These are phyloP conservation scores for Endothia cerciana DNA, from an alignment of 2,329 filamentous ascomycete genomes.

Conservation along the genomic window DNA sequence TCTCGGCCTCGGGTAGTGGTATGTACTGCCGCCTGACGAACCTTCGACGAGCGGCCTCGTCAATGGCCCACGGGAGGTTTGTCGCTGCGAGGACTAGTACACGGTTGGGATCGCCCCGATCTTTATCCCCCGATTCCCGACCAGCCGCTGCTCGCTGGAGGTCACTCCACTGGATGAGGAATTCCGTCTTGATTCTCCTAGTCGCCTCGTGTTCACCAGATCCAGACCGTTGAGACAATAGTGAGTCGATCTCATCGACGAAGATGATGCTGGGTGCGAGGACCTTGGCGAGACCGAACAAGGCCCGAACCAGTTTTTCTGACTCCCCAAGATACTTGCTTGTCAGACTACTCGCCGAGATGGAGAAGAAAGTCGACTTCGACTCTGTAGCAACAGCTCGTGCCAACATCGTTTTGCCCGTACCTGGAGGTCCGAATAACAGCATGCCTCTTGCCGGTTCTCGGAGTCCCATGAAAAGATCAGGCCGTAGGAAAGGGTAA, in stretches of 20 bases:
- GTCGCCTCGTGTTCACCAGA: constrained; percentile 91
- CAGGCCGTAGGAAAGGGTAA: constrained; percentile 92
- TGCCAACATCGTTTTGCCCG: constrained; percentile 97
- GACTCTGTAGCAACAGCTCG: constrained; percentile 94
- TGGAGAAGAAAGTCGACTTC: constrained; percentile 93
- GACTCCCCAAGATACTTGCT: constrained; percentile 96
- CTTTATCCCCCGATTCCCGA: constrained; percentile 68
- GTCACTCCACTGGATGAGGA: constrained; percentile 96
- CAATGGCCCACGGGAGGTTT: constrained; percentile 96
- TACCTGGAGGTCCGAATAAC: constrained; percentile 95
- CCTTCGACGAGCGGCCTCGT: constrained; percentile 86
- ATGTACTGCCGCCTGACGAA: constrained; percentile 97
- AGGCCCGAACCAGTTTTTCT: constrained; percentile 90
- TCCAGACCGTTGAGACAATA: constrained; percentile 82
- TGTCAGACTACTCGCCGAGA: constrained; percentile 90
- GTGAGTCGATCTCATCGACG: constrained; percentile 95
- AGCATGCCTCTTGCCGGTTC: constrained; percentile 96
- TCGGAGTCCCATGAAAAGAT: constrained; percentile 92
- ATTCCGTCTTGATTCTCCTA: constrained; percentile 94
- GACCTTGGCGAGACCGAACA: constrained; percentile 87
- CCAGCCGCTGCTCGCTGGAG: constrained; percentile 90
- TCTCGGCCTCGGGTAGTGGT: constrained; percentile 83
- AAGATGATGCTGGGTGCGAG: constrained; percentile 97
- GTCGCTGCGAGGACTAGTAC: constrained; percentile 94
- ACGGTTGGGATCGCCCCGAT: constrained; percentile 80